phyloP scores from a whole-genome alignment of 1,284 basidiomycete species.

The Fistulina hepatica region DNA sequence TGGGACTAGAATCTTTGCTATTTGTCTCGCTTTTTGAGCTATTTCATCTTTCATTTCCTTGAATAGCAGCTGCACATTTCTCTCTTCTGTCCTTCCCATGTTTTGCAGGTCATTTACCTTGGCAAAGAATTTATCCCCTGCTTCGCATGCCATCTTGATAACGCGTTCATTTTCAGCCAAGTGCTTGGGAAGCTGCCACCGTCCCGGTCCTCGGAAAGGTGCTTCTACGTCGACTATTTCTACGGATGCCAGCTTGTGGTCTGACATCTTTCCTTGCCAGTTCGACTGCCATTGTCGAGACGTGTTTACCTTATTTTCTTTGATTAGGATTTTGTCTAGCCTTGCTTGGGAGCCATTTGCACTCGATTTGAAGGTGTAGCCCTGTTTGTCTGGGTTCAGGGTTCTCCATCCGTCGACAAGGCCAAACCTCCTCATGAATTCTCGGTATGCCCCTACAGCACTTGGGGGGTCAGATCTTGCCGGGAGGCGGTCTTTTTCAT shows the following conservation, averaged over 20 bases:
- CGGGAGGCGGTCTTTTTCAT: slow-evolving; percentile 9
- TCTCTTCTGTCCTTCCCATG: background rate
- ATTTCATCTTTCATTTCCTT: background rate
- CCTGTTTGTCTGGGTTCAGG: background rate
- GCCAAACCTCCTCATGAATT: no score
- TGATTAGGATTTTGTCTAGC: background rate
- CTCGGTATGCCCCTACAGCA: background rate
- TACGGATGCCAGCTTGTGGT: slow-evolving; percentile 10
- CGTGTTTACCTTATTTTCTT: background rate
- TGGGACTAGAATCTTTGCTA: background rate
- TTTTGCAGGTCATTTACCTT: no score
- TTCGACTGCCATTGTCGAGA: slow-evolving; percentile 8
- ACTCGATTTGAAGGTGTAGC: background rate
- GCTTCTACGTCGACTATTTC: slow-evolving; percentile 1
- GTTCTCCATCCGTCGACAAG: slow-evolving; percentile 10
- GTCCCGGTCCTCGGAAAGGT: slow-evolving; percentile 9
- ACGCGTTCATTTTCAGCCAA: no score
- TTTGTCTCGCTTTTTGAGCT: background rate
- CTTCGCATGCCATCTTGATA: no score
- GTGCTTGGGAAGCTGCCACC: slow-evolving; percentile 10
- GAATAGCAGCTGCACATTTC: background rate
- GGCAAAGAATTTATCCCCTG: no score
- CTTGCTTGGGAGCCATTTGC: background rate
- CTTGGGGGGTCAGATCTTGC: background rate
- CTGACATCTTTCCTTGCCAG: slow-evolving; percentile 4